Conservation (phyloP, 371 early-diverging fungal genomes). For the Phascolomyces articulosus region DNA sequence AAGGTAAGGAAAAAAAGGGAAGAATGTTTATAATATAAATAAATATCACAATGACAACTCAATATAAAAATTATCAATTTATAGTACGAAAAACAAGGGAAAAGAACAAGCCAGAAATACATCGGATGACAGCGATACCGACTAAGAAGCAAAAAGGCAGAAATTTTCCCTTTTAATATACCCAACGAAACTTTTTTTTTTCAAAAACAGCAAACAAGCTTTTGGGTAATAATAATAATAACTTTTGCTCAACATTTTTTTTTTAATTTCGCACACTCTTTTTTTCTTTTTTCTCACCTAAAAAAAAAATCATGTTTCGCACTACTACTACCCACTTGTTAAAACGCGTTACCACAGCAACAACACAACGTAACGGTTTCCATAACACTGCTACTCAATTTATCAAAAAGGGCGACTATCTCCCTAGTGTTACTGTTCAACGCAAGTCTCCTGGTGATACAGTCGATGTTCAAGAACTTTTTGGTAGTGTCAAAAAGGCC, state of each 20-base stretch:
- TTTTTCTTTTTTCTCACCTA: neutral
- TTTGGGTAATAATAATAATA: no score
- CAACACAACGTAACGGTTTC: conserved; percentile 13
- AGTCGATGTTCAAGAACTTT: conserved; percentile 44
- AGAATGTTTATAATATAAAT: no score
- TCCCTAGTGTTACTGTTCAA: conserved; percentile 45
- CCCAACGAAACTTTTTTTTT: no score
- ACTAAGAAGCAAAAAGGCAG: no score
- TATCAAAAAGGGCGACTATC: conserved; percentile 32
- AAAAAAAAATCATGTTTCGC: neutral
- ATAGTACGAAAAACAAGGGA: neutral
- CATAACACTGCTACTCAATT: conserved; percentile 16
- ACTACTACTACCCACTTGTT: neutral
- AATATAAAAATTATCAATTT: no score
- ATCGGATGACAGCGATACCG: neutral
- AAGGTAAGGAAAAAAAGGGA: no score
- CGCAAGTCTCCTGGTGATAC: conserved; percentile 45
- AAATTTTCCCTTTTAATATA: no score
- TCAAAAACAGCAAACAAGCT: no score
- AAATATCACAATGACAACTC: no score
- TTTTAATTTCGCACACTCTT: neutral
- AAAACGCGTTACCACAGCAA: neutral
- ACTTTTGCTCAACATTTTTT: no score
- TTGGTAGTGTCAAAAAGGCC: conserved; percentile 47
- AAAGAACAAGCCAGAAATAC: neutral